Evolutionary conservation across 371 early-diverging fungal species (phyloP).

Genomic region (Capniomyces stellatus): DNA sequence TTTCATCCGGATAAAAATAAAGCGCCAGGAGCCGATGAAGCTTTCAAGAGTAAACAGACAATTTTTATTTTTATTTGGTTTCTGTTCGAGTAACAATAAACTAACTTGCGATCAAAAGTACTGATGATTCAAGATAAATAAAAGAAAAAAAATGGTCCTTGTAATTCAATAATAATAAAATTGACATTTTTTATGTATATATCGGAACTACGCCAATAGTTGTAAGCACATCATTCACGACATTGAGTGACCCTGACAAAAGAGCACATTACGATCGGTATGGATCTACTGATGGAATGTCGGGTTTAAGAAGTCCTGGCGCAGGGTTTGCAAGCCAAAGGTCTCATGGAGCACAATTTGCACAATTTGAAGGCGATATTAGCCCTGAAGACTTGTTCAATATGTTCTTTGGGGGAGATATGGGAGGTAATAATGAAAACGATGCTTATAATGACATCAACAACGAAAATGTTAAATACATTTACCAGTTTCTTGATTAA

Average conservation of each 20-base stretch:
- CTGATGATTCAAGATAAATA: too few relatives aligned
- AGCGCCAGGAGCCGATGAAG: slow-evolving; percentile 93
- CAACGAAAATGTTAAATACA: not conserved
- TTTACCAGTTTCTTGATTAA: not conserved
- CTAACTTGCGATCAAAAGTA: too few relatives aligned
- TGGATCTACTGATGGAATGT: slow-evolving; percentile 34
- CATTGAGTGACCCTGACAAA: slow-evolving; percentile 72
- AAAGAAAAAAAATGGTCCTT: too few relatives aligned
- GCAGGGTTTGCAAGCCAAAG: slow-evolving; percentile 1
- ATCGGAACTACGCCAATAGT: too few relatives aligned
- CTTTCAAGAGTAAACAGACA: slow-evolving; percentile 46
- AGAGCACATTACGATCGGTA: slow-evolving; percentile 67
- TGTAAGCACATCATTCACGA: slow-evolving; percentile 76
- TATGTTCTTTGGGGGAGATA: slow-evolving; percentile 80
- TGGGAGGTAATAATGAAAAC: slow-evolving; percentile 1
- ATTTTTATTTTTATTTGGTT: slow-evolving; percentile 16
- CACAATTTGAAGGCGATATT: slow-evolving; percentile 49
- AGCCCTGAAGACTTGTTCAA: slow-evolving; percentile 88
- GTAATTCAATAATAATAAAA: too few relatives aligned
- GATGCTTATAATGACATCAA: not conserved
- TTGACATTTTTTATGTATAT: too few relatives aligned
- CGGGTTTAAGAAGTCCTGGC: too few relatives aligned
- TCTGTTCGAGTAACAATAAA: too few relatives aligned
- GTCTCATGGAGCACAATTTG: slow-evolving; percentile 18
- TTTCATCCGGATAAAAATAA: slow-evolving; percentile 97